These are phyloP conservation scores for Nakazawaea holstii DNA, from an alignment of 805 yeast genomes.

Conservation along the genomic window DNA sequence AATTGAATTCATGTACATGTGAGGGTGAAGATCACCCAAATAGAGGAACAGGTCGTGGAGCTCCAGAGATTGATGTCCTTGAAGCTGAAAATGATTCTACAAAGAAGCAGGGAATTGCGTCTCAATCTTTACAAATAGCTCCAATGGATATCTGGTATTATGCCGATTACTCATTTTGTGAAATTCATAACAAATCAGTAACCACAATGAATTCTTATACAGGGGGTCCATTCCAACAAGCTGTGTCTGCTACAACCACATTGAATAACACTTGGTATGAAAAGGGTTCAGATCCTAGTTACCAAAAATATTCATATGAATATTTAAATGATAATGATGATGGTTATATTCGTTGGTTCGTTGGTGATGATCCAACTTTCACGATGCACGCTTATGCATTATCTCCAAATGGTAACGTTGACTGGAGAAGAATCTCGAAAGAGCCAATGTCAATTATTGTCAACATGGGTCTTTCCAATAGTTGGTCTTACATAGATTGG, in stretches of 20 bases:
- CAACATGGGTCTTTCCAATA: slow-evolving; percentile 44
- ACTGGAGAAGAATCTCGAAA: slow-evolving; percentile 40
- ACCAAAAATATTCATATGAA: slow-evolving; percentile 40
- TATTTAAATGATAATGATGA: slow-evolving; percentile 30
- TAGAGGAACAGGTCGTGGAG: slow-evolving; percentile 43
- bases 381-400: slow-evolving; percentile 37
- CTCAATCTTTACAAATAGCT: slow-evolving; percentile 47
- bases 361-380: slow-evolving; percentile 41
- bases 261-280: slow-evolving; percentile 42
- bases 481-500: slow-evolving; percentile 50
- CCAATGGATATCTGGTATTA: slow-evolving; percentile 48
- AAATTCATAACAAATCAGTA: slow-evolving; percentile 32
- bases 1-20: slow-evolving; percentile 39
- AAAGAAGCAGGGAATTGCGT: slow-evolving; percentile 33
- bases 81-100: slow-evolving; percentile 37
- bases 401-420: slow-evolving; percentile 45
- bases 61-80: slow-evolving; percentile 44
- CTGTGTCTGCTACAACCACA: slow-evolving; percentile 40
- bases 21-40: slow-evolving; percentile 41
- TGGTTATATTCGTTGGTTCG: slow-evolving; percentile 40
- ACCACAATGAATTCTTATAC: slow-evolving; percentile 40
- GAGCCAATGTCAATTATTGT: slow-evolving; percentile 47
- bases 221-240: slow-evolving; percentile 49
- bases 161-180: slow-evolving; percentile 43
- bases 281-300: slow-evolving; percentile 24